phyloP scores from a whole-genome alignment of 176 grass and related monocot species.

The Phragmites australis region DNA sequence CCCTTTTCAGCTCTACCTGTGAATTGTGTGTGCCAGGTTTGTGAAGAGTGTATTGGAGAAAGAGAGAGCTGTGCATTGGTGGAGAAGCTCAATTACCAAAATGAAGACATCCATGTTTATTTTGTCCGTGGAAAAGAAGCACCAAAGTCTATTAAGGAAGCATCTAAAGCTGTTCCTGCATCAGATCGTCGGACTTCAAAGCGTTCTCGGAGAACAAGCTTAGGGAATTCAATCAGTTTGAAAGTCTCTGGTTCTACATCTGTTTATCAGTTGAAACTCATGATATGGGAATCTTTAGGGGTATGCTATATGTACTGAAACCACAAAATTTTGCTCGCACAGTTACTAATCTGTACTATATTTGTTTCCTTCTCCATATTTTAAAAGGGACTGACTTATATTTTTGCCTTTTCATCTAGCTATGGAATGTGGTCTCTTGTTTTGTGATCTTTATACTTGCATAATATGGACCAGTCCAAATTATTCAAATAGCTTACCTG shows the following conservation, averaged over 20 bases:
- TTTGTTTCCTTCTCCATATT: slow-evolving; percentile 1
- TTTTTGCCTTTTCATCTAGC: slow-evolving; percentile 11
- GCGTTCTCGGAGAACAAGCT: slow-evolving; percentile 74
- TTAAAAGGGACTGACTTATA: neutral
- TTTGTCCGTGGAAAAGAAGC: slow-evolving; percentile 95
- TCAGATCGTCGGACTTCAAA: slow-evolving; percentile 88
- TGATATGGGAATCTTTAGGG: slow-evolving; percentile 99
- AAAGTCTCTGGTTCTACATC: slow-evolving; percentile 90
- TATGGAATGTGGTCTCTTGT: slow-evolving; percentile 4
- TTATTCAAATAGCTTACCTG: slow-evolving; percentile 25
- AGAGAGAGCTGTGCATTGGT: slow-evolving; percentile 81
- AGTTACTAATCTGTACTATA: neutral
- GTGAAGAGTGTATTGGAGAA: slow-evolving; percentile 95
- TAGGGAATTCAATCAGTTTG: slow-evolving; percentile 76
- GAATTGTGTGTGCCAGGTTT: slow-evolving; percentile 60
- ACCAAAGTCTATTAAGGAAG: slow-evolving; percentile 89
- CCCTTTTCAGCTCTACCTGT: neutral
- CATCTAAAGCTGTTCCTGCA: slow-evolving; percentile 51
- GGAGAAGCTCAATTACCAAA: slow-evolving; percentile 77
- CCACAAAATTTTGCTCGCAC: neutral
- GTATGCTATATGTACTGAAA: slow-evolving; percentile 50
- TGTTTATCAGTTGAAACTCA: slow-evolving; percentile 95
- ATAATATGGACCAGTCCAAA: slow-evolving; percentile 7
- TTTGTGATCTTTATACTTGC: neutral
- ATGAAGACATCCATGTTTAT: slow-evolving; percentile 75